phyloP scores from a whole-genome alignment of 176 grass and related monocot species.

The Oryza longistaminata region DNA sequence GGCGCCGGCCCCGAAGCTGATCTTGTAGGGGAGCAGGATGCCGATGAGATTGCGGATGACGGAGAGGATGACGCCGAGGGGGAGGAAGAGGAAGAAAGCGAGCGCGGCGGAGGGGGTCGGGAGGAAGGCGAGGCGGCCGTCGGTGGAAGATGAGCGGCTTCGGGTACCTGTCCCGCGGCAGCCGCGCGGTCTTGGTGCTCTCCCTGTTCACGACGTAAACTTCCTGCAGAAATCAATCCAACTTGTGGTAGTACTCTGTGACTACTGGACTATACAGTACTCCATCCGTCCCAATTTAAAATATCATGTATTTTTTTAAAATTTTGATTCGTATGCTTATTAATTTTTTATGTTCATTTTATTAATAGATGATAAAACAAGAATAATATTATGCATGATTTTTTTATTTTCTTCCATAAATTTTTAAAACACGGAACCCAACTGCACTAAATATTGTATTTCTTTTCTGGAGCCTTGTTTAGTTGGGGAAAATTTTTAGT shows the following conservation, averaged over 20 bases:
- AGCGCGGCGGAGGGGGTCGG: slow-evolving; percentile 57
- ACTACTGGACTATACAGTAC: no score
- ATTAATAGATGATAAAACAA: no score
- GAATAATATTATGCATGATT: no score
- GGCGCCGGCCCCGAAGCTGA: slow-evolving; percentile 18
- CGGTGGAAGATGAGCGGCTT: slow-evolving; percentile 92
- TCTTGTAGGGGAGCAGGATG: slow-evolving; percentile 59
- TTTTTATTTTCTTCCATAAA: no score
- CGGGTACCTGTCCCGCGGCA: slow-evolving; percentile 72
- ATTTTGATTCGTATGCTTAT: no score
- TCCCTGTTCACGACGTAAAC: slow-evolving; percentile 53
- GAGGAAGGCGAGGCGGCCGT: slow-evolving; percentile 79
- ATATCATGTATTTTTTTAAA: no score
- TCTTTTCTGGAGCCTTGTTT: not conserved
- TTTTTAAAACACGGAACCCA: no score
- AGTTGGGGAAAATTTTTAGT: not conserved
- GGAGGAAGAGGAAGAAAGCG: slow-evolving; percentile 71
- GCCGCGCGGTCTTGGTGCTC: slow-evolving; percentile 28
- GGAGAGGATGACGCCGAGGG: slow-evolving; percentile 59
- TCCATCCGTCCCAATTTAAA: no score
- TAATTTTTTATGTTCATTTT: no score
- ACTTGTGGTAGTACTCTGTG: not conserved
- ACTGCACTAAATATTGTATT: no score
- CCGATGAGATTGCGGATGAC: slow-evolving; percentile 60
- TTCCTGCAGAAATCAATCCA: slow-evolving; percentile 47